Conservation (phyloP, 2,329 filamentous ascomycete genomes). For the Leptoxyphium fumago region DNA sequence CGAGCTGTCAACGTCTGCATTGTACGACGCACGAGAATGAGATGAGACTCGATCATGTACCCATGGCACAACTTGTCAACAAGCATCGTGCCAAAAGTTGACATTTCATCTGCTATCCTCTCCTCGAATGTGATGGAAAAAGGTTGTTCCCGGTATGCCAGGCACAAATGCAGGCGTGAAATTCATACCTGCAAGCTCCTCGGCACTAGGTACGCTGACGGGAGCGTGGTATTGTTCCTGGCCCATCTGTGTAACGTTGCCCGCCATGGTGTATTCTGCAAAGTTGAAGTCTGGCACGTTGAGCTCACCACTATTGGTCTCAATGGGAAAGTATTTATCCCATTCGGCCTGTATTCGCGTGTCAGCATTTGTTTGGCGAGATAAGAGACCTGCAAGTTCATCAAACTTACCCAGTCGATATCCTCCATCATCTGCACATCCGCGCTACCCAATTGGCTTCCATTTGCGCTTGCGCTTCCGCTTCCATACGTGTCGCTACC, state of each 20-base stretch:
- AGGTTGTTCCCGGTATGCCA: not conserved
- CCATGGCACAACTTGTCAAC: too few species aligned
- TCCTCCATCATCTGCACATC: constrained; percentile 30
- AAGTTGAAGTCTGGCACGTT: constrained; percentile 21
- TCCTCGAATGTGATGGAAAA: not conserved
- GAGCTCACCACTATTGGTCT: constrained; percentile 20
- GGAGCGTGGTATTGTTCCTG: not conserved
- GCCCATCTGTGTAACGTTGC: not conserved
- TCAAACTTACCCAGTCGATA: constrained; percentile 49
- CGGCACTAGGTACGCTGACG: constrained; percentile 1
- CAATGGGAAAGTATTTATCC: constrained; percentile 29
- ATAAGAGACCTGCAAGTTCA: not conserved
- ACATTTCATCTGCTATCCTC: too few species aligned
- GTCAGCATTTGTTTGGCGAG: not conserved
- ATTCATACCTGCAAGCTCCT: constrained; percentile 6
- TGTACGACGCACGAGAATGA: constrained; percentile 5
- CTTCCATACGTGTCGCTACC: too few species aligned
- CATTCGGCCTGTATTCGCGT: constrained; percentile 26
- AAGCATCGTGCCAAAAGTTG: too few species aligned
- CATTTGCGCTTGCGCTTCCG: too few species aligned
- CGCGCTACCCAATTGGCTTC: not conserved
- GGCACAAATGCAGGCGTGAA: constrained; percentile 6
- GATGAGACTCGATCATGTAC: too few species aligned
- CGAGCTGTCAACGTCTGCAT: constrained; percentile 24
- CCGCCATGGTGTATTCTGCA: constrained; percentile 12